Base-by-base conservation (phyloP, 2,329 filamentous ascomycete species). In the Fusarium palustre region DNA sequence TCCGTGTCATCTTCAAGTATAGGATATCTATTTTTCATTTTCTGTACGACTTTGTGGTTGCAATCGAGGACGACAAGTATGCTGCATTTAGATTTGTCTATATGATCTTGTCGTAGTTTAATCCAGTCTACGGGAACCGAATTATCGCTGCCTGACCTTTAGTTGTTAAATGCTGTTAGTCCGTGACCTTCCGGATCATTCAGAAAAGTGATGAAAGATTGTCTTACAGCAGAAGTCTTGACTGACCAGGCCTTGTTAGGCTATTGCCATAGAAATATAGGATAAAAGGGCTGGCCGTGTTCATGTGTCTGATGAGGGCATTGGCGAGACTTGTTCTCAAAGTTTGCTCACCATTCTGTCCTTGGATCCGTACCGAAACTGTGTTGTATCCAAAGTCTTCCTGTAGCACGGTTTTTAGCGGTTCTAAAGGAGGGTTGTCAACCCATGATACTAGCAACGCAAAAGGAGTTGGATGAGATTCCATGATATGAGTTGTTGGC, bases 1-100 rank as follows among this genome's bases (percentile, higher is more conserved):
- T 20, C n/a, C n/a, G 11, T 20, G 36, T 39, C 36, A 20, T 39
- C 18, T 39, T 39, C 36, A 22, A 39, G 36, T 39, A 39, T 39
- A n/a, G 36, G n/a, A n/a, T 20, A 39, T 1, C 18, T 11, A n/a
- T 20, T 7, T n/a, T 7, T 0, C 11, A n/a, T 20, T 3, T 12
- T 20, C 5, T 39, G 18, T 5, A 39, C 5, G 0, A 20, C 0
- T 20, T 20, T 12, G 36, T 39, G 12, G n/a, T 39, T 39, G n/a
- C 36, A 39, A 11, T 39, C 36, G 10, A 39, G 11, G n/a, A 39
- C 20, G 36, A 39, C 36, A 39, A 39, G 36, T 22, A 39, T 12
- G 36, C 12, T 12, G 0, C 5, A 39, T n/a, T 11, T 12, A 11
- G 7, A 20, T 12, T 39, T 20, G n/a, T 39, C 36, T 39, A 39